Evolutionary conservation across 2,329 filamentous ascomycete genomes (phyloP), one percentile per base, ranked within the genome.

Genomic region (Penicillium sp.): DNA sequence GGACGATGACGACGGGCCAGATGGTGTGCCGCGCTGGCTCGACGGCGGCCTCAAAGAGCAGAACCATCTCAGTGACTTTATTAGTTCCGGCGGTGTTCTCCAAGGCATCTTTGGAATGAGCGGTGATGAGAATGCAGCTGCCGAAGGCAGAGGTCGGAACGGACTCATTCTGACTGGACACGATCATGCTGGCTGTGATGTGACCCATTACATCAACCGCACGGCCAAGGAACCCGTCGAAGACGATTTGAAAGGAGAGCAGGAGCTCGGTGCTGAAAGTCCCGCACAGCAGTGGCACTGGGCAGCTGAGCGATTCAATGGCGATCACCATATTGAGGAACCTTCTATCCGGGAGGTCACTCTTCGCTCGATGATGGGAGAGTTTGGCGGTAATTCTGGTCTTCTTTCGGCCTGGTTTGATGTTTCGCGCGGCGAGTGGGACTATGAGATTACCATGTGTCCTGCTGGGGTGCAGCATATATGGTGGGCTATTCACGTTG

Each of bases 301-400:
- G 75, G 64, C 66, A 47, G 72, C 73, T 18, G 65, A 49, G 54
- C 69, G 70, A 16, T 75, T 70, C 44, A 50, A 38, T 41, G 16
- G 32, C 36, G 55, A 11, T 14, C 38, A 40, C 45, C 42, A 31
- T 42, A 45, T 53, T 1, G 29, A 59, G 9, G 56, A 55, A 1
- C 70, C 55, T 57, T 86, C 21, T 67, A 78, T 97, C 5, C 81
- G 93, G 27, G 94, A 99, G 74, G 85, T 97, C 60, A 99, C 94
- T 0, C 89, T 99, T 2, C 86, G 92, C 55, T 96, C 91, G 72
- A 97, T 99, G 92, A 99, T 99, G 94, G 94, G 94, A 52, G 89
- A 90, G 53, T 99, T 89, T 73, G 88, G 86, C n/a, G 94, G 94
- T 18, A 94, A 97, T 69, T 91, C 92, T 0, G 94, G 92, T 0